A percentile compares a stretch with the other conserved stretches of the same genome.
Conservation (phyloP, 2,329 filamentous ascomycete species). For the Pseudodiploospora longispora region DNA sequence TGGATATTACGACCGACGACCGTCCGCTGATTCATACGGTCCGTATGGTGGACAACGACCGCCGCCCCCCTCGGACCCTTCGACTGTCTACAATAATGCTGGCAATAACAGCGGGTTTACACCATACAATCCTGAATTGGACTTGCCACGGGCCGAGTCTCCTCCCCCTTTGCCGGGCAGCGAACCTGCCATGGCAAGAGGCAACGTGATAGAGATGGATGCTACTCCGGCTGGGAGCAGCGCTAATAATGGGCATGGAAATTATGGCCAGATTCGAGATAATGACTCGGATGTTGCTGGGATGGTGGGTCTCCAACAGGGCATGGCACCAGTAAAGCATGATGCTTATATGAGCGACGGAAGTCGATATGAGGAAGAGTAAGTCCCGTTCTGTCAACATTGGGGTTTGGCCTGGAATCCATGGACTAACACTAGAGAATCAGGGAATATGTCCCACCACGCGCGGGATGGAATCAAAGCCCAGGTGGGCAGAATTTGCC, state of each 20-base stretch:
- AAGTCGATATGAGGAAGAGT: conserved; percentile 71
- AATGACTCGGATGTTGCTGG: conserved; percentile 66
- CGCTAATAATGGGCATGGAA: conserved; percentile 35
- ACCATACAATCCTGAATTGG: conserved; percentile 35
- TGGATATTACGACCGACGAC: conserved; percentile 29
- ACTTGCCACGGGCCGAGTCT: conserved; percentile 53
- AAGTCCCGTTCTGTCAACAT: conserved; percentile 18
- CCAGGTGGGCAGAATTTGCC: conserved; percentile 34
- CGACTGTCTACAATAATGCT: conserved; percentile 21
- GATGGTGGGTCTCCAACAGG: conserved; percentile 64
- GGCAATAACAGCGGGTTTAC: conserved; percentile 33
- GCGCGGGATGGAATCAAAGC: conserved; percentile 47
- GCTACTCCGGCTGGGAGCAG: conserved; percentile 43
- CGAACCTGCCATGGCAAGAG: conserved; percentile 35
- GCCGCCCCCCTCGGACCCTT: conserved; percentile 20
- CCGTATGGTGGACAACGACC: conserved; percentile 29
- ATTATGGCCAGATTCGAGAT: conserved; percentile 45
- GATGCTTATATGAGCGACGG: conserved; percentile 54
- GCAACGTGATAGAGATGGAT: conserved; percentile 75
- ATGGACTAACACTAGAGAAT: not conserved
- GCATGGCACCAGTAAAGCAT: conserved; percentile 30
- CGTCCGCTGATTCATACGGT: conserved; percentile 30
- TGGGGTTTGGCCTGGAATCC: not conserved
- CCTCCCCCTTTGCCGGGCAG: conserved; percentile 51
- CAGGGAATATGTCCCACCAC: conserved; percentile 47